Conservation (phyloP, 176 grass and related monocot genomes). For the Typha latifolia region DNA sequence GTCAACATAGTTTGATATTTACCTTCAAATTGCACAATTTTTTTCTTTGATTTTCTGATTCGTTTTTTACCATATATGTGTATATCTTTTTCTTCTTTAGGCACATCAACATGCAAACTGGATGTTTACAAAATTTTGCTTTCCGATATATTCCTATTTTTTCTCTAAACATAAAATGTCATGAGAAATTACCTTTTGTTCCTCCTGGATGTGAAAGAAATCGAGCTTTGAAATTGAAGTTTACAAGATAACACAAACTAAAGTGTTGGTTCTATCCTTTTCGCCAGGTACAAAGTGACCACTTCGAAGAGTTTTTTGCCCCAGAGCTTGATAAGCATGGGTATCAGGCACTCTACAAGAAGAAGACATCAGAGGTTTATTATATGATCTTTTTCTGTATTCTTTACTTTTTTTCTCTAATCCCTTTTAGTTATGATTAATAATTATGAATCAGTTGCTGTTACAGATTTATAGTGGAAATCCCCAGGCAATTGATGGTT, state of each 20-base stretch:
- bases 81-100: too few relatives aligned
- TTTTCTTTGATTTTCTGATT: too few relatives aligned
- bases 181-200: neutral
- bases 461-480: slow-evolving; percentile 67
- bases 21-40: too few relatives aligned
- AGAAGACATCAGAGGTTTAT: slow-evolving; percentile 83
- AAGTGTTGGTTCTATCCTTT: neutral
- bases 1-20: too few relatives aligned
- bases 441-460: slow-evolving; percentile 5
- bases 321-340: slow-evolving; percentile 99
- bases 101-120: too few relatives aligned
- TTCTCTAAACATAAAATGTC: neutral
- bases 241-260: neutral
- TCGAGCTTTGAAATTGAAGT: neutral
- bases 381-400: neutral
- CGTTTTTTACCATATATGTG: too few relatives aligned
- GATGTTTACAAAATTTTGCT: neutral
- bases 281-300: slow-evolving; percentile 80
- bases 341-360: slow-evolving; percentile 98
- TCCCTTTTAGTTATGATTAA: neutral
- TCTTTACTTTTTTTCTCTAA: slow-evolving; percentile 1
- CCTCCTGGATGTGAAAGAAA: neutral
- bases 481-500: slow-evolving; percentile 61
- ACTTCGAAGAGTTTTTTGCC: slow-evolving; percentile 91
- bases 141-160: neutral